Percentiles rank a stretch among this genome's conserved stretches.
Evolutionary conservation across 2,329 filamentous ascomycete genomes (phyloP).

Genomic region (Tolypocladium album): DNA sequence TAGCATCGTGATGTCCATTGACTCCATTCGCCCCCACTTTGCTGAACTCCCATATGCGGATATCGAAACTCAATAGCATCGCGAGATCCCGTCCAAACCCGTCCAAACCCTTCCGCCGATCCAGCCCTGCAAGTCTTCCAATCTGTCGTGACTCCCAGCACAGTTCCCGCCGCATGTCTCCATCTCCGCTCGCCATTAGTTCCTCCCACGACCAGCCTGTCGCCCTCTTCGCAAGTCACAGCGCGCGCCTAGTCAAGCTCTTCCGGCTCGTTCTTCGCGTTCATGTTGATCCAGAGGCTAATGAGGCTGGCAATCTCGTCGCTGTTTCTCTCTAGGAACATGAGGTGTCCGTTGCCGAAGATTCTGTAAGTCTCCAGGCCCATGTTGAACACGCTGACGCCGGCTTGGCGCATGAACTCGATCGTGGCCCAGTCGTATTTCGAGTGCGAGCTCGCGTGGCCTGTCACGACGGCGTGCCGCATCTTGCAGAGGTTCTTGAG

Average conservation of each 20-base stretch:
- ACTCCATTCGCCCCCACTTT: neutral
- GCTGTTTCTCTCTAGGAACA: conserved; percentile 43
- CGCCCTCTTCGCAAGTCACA: neutral
- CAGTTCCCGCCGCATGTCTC: neutral
- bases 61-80: neutral
- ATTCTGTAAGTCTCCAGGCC: conserved; percentile 32
- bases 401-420: conserved; percentile 40
- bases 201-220: neutral
- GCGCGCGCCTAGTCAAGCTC: neutral
- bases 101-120: neutral
- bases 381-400: conserved; percentile 31
- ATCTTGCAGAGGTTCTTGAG: conserved; percentile 37
- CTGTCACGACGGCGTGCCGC: conserved; percentile 37
- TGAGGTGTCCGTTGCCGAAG: conserved; percentile 43
- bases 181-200: neutral
- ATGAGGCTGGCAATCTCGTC: conserved; percentile 27
- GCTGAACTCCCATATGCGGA: neutral
- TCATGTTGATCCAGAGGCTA: conserved; percentile 21
- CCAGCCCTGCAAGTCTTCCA: neutral
- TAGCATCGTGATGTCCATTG: neutral
- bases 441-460: conserved; percentile 41
- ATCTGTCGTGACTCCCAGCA: neutral
- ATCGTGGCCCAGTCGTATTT: conserved; percentile 45
- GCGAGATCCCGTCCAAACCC: neutral
- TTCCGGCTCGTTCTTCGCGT: neutral